Evolutionary conservation across 2,329 filamentous ascomycete species (phyloP), one percentile per base, ranked within the genome.

Genomic region (Exophiala xenobiotica): DNA sequence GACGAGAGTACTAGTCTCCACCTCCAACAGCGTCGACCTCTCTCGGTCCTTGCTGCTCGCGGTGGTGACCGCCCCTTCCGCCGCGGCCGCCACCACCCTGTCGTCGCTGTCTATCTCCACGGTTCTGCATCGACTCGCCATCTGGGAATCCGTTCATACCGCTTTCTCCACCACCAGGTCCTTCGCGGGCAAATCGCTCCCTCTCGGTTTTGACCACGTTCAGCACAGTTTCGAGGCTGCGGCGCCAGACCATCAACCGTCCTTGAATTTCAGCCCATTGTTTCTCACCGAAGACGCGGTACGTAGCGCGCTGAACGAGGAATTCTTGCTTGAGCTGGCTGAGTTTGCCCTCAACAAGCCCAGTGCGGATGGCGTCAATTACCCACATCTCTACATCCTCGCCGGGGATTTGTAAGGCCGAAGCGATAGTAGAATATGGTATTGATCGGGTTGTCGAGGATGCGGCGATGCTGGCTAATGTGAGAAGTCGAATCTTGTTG

Each of bases 331-430:
- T 90, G 69, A 92, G 81, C 76, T 99, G 93, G 53, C 88, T 93
- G 62, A 99, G 83, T 75, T 95, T 95, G 68, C 93, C 93, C 77
- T 99, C 93, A 46, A 99, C 89, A 29, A 99, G 83, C 26, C 91
- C 90, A 41, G 91, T 90, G 62, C 93, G 89, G 74, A 99, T 96
- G 62, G 95, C 91, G 70, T 99, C 93, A 66, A 99, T 99, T 61
- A 95, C 90, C 93, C 93, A 99, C 80, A 92, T 87, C 79, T 99
- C 93, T 35, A 97, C 90, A 58, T 97, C 90, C 59, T 88, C 85
- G 40, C 75, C 68, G 39, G 89, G 84, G 49, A 99, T 85, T 72
- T 93, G 87, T 40, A 99, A 83, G 4, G 90, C 87, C 67, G 86
- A 86, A 60, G 87, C 82, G 67, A 99, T 96, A 66, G 82, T 82